Percentiles rank a stretch among this genome's conserved stretches.
These are phyloP conservation scores for Schizopora paradoxa DNA, from an alignment of 1,284 basidiomycete species.

Conservation along the genomic window DNA sequence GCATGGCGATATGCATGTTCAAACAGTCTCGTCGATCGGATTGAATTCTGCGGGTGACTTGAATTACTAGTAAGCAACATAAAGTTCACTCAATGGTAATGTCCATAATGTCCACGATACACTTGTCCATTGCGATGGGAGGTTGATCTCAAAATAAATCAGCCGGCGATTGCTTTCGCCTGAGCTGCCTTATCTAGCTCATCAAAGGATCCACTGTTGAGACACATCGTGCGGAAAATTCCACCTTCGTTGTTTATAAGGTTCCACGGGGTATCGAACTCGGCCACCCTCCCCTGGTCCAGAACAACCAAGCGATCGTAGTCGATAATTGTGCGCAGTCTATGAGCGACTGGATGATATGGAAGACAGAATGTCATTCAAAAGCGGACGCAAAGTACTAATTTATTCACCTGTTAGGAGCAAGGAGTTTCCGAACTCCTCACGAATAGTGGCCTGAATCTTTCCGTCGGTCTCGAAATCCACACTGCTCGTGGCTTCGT, in stretches of 20 bases:
- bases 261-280: slow-evolving; percentile 29
- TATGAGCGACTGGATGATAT: slow-evolving; percentile 52
- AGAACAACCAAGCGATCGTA: slow-evolving; percentile 82
- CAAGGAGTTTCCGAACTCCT: slow-evolving; percentile 65
- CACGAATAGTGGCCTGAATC: slow-evolving; percentile 77
- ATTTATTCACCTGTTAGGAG: slow-evolving; percentile 47
- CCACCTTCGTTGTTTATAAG: slow-evolving; percentile 21
- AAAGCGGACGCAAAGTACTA: background rate
- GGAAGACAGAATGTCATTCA: slow-evolving; percentile 18
- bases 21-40: too few relatives aligned
- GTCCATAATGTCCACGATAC: too few relatives aligned
- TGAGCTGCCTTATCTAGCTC: slow-evolving; percentile 25
- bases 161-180: slow-evolving; percentile 8
- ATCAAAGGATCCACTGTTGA: slow-evolving; percentile 37
- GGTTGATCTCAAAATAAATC: too few relatives aligned
- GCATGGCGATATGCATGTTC: too few relatives aligned
- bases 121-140: too few relatives aligned
- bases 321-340: slow-evolving; percentile 66
- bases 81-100: too few relatives aligned
- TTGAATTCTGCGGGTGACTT: too few relatives aligned
- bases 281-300: slow-evolving; percentile 55
- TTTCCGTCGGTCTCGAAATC: slow-evolving; percentile 72
- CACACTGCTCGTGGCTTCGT: slow-evolving; percentile 78
- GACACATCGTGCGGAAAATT: slow-evolving; percentile 39
- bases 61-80: too few relatives aligned